phyloP scores from a whole-genome alignment of 495 filamentous ascomycete species.

The Friedmanniomyces endolithicus region DNA sequence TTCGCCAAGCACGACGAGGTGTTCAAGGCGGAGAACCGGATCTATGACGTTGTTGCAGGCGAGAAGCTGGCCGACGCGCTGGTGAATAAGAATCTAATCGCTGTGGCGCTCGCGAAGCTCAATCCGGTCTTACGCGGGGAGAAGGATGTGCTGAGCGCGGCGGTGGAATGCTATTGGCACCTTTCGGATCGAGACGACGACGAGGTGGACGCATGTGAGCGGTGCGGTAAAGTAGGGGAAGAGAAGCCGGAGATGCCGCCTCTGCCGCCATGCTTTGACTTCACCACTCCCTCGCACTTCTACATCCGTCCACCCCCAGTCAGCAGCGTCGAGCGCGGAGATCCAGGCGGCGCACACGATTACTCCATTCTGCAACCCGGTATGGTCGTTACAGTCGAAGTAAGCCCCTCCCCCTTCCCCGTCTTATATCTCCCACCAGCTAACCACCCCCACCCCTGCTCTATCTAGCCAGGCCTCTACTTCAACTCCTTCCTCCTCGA shows the following conservation, averaged over 20 bases:
- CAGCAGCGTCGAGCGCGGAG: not conserved
- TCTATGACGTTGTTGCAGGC: too few species aligned
- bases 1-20: too few species aligned
- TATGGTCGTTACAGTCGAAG: constrained; percentile 37
- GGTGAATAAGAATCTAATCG: too few species aligned
- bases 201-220: not conserved
- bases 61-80: too few species aligned
- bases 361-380: constrained; percentile 75
- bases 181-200: constrained; percentile 22
- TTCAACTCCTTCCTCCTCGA: constrained; percentile 52
- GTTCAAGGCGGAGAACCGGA: too few species aligned
- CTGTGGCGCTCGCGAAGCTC: too few species aligned
- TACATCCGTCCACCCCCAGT: not conserved
- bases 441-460: too few species aligned
- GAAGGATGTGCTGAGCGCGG: too few species aligned
- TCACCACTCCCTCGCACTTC: not conserved
- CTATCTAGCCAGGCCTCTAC: constrained; percentile 32
- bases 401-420: too few species aligned
- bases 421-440: too few species aligned
- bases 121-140: too few species aligned
- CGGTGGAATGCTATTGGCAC: constrained; percentile 31
- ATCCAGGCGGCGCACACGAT: not conserved
- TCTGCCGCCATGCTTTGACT: not conserved
- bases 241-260: not conserved
- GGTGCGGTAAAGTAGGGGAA: not conserved